A percentile compares a stretch with the other conserved stretches of the same genome.
Evolutionary conservation across 805 yeast species (phyloP).

Genomic region (Schizosaccharomyces japonicus): DNA sequence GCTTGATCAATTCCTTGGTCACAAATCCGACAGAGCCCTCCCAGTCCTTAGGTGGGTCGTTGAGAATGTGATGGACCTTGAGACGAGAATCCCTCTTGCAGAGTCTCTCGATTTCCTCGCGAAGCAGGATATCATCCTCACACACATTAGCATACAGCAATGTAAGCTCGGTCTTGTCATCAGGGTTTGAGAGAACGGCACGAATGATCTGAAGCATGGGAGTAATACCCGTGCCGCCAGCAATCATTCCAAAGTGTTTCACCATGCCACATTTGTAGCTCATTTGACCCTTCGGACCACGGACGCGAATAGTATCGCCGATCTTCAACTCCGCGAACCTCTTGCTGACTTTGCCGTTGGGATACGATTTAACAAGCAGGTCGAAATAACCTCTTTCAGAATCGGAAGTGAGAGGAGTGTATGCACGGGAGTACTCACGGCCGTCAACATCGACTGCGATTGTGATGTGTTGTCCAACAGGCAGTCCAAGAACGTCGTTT

Average conservation of each 20-base stretch:
- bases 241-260: slow-evolving; percentile 59
- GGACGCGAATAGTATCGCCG: slow-evolving; percentile 55
- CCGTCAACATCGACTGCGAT: slow-evolving; percentile 54
- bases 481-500: slow-evolving; percentile 58
- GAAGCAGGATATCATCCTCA: slow-evolving; percentile 58
- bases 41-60: slow-evolving; percentile 52
- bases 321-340: slow-evolving; percentile 44
- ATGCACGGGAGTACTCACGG: slow-evolving; percentile 61
- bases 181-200: slow-evolving; percentile 52
- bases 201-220: slow-evolving; percentile 84
- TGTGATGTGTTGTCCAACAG: slow-evolving; percentile 81
- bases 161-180: slow-evolving; percentile 51
- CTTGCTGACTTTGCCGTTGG: slow-evolving; percentile 62
- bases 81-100: slow-evolving; percentile 24
- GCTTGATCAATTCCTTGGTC: slow-evolving; percentile 35
- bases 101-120: slow-evolving; percentile 52
- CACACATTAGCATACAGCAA: slow-evolving; percentile 63
- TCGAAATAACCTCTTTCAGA: slow-evolving; percentile 64
- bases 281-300: slow-evolving; percentile 84
- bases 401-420: slow-evolving; percentile 61
- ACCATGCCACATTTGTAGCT: slow-evolving; percentile 61
- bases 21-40: slow-evolving; percentile 56
- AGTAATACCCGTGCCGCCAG: slow-evolving; percentile 91
- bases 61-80: slow-evolving; percentile 48
- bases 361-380: slow-evolving; percentile 62